These are phyloP conservation scores for Pichia thaimueangensis DNA, from an alignment of 805 yeast genomes.

Conservation along the genomic window DNA sequence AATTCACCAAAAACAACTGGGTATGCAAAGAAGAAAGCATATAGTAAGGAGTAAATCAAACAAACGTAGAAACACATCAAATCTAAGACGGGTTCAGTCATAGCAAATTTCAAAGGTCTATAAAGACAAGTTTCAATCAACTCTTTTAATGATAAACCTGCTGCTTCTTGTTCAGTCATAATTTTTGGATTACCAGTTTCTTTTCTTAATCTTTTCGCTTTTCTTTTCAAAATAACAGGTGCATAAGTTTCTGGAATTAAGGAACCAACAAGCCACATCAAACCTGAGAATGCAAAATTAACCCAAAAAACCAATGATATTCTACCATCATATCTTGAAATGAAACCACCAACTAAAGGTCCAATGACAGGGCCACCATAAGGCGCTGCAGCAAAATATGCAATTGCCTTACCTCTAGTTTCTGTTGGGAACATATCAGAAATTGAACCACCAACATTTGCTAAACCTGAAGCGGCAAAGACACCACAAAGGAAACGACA, in stretches of 20 bases:
- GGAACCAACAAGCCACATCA: slow-evolving; percentile 61
- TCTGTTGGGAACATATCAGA: slow-evolving; percentile 82
- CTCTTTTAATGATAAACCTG: slow-evolving; percentile 62
- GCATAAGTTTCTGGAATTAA: slow-evolving; percentile 87
- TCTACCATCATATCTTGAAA: slow-evolving; percentile 61
- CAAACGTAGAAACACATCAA: slow-evolving; percentile 82
- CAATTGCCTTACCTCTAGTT: slow-evolving; percentile 83
- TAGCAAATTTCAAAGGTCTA: slow-evolving; percentile 72
- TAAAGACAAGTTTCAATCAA: slow-evolving; percentile 64
- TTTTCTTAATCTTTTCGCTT: slow-evolving; percentile 62
- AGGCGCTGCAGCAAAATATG: slow-evolving; percentile 87
- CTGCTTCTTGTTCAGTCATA: slow-evolving; percentile 91
- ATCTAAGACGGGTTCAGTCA: slow-evolving; percentile 80
- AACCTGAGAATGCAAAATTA: slow-evolving; percentile 87
- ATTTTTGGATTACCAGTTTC: slow-evolving; percentile 78
- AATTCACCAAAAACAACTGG: slow-evolving; percentile 80
- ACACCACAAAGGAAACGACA: slow-evolving; percentile 87
- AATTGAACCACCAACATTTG: slow-evolving; percentile 85
- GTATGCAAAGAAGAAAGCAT: slow-evolving; percentile 92
- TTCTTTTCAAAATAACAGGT: slow-evolving; percentile 64
- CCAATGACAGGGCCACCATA: slow-evolving; percentile 91
- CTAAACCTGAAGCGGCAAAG: slow-evolving; percentile 74
- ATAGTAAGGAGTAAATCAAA: slow-evolving; percentile 80
- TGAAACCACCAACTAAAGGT: slow-evolving; percentile 82
- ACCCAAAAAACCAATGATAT: slow-evolving; percentile 80